Evolutionary conservation across 2,329 filamentous ascomycete species (phyloP).

Genomic region (Berkeleyomyces rouxiae): DNA sequence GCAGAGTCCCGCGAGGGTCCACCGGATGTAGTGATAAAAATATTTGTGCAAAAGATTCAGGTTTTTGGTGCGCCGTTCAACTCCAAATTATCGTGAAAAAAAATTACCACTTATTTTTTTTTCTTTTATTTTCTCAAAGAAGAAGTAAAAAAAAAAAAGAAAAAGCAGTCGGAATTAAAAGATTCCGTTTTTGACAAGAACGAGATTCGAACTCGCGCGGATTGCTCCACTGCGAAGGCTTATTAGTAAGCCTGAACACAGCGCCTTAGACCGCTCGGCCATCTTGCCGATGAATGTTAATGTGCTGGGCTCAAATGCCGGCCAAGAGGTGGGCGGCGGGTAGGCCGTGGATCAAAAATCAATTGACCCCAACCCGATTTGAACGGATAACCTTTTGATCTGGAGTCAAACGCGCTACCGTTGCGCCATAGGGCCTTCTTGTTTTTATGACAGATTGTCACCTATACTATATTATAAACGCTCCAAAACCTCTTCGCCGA

Average conservation of each 20-base stretch:
- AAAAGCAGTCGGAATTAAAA: too few species aligned
- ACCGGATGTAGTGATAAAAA: too few species aligned
- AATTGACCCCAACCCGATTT: conserved; percentile 12
- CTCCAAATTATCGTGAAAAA: too few species aligned
- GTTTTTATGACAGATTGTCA: not conserved
- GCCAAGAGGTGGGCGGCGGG: too few species aligned
- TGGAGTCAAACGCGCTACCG: conserved; percentile 13
- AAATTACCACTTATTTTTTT: too few species aligned
- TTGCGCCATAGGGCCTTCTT: conserved; percentile 10
- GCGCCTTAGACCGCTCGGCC: conserved; percentile 3
- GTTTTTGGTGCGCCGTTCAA: not conserved
- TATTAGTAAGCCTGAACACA: not conserved
- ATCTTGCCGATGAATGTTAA: not conserved
- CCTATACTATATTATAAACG: not conserved
- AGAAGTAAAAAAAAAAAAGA: too few species aligned
- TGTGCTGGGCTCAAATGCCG: too few species aligned
- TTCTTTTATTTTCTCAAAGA: too few species aligned
- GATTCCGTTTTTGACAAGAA: conserved; percentile 21
- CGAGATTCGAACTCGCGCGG: conserved; percentile 17
- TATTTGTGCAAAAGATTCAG: too few species aligned
- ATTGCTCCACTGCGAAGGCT: conserved; percentile 13
- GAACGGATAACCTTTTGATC: conserved; percentile 12
- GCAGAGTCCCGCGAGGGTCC: too few species aligned
- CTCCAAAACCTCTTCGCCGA: not conserved
- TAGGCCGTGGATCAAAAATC: too few species aligned